Evolutionary conservation across 2,329 filamentous ascomycete genomes (phyloP), one percentile per base, ranked within the genome.

Genomic region (Rhinocladiella similis): DNA sequence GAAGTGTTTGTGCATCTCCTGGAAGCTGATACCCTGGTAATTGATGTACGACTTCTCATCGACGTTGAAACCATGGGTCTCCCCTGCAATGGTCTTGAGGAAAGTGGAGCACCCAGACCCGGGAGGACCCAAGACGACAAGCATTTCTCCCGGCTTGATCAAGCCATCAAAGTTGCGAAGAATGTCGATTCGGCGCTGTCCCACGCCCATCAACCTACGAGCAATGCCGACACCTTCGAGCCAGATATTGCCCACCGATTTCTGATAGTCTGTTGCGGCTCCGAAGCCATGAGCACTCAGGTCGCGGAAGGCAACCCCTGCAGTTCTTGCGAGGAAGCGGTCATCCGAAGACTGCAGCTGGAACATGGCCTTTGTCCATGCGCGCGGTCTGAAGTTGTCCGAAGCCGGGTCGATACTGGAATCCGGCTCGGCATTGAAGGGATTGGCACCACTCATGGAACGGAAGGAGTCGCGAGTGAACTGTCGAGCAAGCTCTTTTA

Each of bases 81-180:
- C 89, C 60, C 90, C 90, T 10, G 88, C 83, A 62, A 94, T 81
- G 0, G 89, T 89, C 77, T 94, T 94, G 56, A 95, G 78, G 60
- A 94, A 84, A 1, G 90, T 94, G 39, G 87, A 90, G 73, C 90
- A 95, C 47, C 73, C 73, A 9, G 72, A 75, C 54, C 77, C 77
- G 6, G 77, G 77, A 48, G 75, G 74, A 2, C 81, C 81, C 0
- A 84, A 73, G 1, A 84, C 81, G 10, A 83, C 74, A 50, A 83
- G 71, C 76, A 84, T 81, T 70, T 84, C 81, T 35, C 81, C 81
- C 50, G 73, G 76, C 49, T 74, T 76, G 13, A 90, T 69, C 2
- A 88, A 61, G 3, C 87, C 87, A 63, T 89, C 81, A 57, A 90
- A 88, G 53, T 79, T 73, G 29, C 78, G 76, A 16, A 90, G 72